These are phyloP conservation scores for Margaritispora aquatica DNA, from an alignment of 495 filamentous ascomycete genomes.

Conservation along the genomic window DNA sequence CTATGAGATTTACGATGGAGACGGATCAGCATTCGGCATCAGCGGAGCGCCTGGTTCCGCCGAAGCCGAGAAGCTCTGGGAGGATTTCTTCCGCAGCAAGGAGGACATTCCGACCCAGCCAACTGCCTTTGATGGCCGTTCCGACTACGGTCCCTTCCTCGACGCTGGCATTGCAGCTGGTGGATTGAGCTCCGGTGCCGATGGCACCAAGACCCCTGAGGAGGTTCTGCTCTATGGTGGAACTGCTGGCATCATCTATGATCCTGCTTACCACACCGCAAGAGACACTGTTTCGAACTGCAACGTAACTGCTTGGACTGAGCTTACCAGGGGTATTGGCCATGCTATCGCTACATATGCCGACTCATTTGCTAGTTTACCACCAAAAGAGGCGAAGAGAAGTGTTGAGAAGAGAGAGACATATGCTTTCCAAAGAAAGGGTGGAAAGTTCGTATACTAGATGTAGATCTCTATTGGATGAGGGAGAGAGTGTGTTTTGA, in stretches of 20 bases:
- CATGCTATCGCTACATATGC: slow-evolving; percentile 59
- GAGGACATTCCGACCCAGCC: slow-evolving; percentile 33
- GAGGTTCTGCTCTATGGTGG: slow-evolving; percentile 56
- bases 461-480: background rate
- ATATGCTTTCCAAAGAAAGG: background rate
- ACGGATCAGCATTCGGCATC: slow-evolving; percentile 54
- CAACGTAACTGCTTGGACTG: slow-evolving; percentile 49
- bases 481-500: too few species aligned
- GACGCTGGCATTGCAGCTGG: slow-evolving; percentile 56
- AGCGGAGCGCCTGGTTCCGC: slow-evolving; percentile 59
- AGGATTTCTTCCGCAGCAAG: background rate
- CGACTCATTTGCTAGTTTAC: slow-evolving; percentile 29
- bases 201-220: slow-evolving; percentile 54
- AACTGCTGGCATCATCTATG: slow-evolving; percentile 48
- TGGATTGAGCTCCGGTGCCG: slow-evolving; percentile 65
- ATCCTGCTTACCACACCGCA: slow-evolving; percentile 44
- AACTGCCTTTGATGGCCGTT: slow-evolving; percentile 56
- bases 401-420: background rate
- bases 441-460: background rate
- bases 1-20: slow-evolving; percentile 65
- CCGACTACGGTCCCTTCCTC: slow-evolving; percentile 65
- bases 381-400: background rate
- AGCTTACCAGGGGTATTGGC: slow-evolving; percentile 57
- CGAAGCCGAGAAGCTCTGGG: slow-evolving; percentile 41
- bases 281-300: slow-evolving; percentile 57